These are phyloP conservation scores for Collybia sordida DNA, from an alignment of 768 basidiomycete species.

Conservation along the genomic window DNA sequence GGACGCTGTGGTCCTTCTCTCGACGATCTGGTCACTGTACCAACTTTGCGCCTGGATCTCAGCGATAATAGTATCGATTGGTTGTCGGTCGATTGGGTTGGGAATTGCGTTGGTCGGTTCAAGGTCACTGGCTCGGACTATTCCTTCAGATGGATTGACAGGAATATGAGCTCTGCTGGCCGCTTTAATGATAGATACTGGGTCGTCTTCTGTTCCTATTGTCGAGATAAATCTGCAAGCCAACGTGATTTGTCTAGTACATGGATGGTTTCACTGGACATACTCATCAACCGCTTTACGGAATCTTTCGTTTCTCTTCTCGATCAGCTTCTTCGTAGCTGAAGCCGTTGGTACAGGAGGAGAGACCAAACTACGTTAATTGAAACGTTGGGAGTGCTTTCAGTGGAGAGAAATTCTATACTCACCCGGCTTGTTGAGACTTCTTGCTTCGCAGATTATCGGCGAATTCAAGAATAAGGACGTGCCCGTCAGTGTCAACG, in stretches of 20 bases:
- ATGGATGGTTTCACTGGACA: slow-evolving; percentile 4
- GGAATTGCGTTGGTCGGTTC: slow-evolving; percentile 17
- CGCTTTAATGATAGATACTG: slow-evolving; percentile 59
- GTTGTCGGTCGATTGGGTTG: slow-evolving; percentile 49
- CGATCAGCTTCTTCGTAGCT: slow-evolving; percentile 67
- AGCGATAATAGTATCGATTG: slow-evolving; percentile 56
- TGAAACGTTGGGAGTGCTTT: neutral
- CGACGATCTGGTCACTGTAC: slow-evolving; percentile 71
- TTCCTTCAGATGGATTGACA: slow-evolving; percentile 44
- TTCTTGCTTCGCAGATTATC: slow-evolving; percentile 36
- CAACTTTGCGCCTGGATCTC: slow-evolving; percentile 59
- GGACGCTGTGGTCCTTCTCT: slow-evolving; percentile 52
- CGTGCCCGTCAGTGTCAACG: slow-evolving; percentile 31
- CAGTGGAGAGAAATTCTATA: neutral
- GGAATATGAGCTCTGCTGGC: slow-evolving; percentile 76
- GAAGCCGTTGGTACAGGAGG: slow-evolving; percentile 48
- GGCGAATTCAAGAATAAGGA: slow-evolving; percentile 46
- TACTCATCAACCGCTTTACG: slow-evolving; percentile 69
- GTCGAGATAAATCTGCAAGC: slow-evolving; percentile 56
- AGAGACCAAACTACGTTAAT: slow-evolving; percentile 10
- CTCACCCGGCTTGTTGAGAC: slow-evolving; percentile 26
- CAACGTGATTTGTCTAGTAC: neutral
- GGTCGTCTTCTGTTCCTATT: slow-evolving; percentile 52
- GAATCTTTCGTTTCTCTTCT: slow-evolving; percentile 68
- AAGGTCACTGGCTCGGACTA: slow-evolving; percentile 2